Evolutionary conservation across 2,329 filamentous ascomycete species (phyloP).

Genomic region (Nigrograna mackinnonii): DNA sequence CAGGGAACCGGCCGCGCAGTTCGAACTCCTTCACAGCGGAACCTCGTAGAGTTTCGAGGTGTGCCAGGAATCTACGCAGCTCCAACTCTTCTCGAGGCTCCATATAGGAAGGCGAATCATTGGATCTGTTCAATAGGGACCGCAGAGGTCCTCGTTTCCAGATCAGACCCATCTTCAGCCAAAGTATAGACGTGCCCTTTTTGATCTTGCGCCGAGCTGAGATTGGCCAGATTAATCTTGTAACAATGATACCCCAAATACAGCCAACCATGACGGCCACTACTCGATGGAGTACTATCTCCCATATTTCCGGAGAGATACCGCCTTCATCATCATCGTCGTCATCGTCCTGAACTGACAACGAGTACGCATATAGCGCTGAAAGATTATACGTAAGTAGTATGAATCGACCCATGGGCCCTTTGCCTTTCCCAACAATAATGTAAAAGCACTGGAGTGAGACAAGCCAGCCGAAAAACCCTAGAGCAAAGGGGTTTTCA

Average conservation of each 20-base stretch:
- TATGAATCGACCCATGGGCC: constrained; percentile 89
- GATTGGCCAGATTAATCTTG: constrained; percentile 89
- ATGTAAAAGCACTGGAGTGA: constrained; percentile 86
- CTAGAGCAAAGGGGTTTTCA: constrained; percentile 75
- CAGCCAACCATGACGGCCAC: constrained; percentile 85
- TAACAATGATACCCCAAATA: constrained; percentile 89
- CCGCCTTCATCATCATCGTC: constrained; percentile 88
- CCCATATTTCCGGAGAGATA: constrained; percentile 77
- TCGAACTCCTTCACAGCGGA: constrained; percentile 86
- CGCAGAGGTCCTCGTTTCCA: constrained; percentile 93
- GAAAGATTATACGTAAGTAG: constrained; percentile 96
- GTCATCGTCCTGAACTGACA: constrained; percentile 77
- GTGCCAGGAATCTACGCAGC: constrained; percentile 76
- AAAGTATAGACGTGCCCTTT: constrained; percentile 86
- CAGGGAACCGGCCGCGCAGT: constrained; percentile 83
- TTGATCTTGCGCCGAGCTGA: constrained; percentile 87
- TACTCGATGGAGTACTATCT: constrained; percentile 87
- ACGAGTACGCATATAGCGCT: constrained; percentile 89
- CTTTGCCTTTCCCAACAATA: constrained; percentile 81
- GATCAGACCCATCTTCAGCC: constrained; percentile 91
- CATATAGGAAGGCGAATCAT: constrained; percentile 66
- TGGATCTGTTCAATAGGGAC: constrained; percentile 57
- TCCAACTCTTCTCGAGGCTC: constrained; percentile 85
- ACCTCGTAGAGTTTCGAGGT: constrained; percentile 72
- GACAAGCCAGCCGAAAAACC: constrained; percentile 79